Base-by-base conservation (phyloP, 352 stramenopile genomes). In the Phytophthora sp. region DNA sequence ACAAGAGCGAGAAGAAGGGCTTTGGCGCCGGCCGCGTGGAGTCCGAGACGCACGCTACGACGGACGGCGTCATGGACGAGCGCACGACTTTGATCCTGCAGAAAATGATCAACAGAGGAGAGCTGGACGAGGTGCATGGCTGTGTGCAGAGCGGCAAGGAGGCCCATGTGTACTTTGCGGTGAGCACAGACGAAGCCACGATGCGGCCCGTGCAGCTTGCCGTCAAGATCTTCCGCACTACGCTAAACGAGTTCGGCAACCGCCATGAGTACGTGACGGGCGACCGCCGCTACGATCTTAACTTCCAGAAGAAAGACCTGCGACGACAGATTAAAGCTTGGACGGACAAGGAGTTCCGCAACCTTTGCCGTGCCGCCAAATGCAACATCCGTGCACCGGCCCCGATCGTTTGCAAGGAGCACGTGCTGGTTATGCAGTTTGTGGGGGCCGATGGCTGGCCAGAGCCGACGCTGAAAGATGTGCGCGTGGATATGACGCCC, bases 171-270 rank as follows among this genome's bases (percentile, higher is more conserved):
- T 95, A 89, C 55, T 86, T 85, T 65, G 86, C 85, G 0, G 42
- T 80, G 30, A 85, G 83, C 27, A 89, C 73, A 2, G 80, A 89
- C 44, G 71, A 76, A 44, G 63, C 63, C 16, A 84, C 72, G 29
- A 62, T 76, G 70, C 66, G 63, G 42, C 73, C 73, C 0, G 54
- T 76, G 11, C 63, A 82, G 54, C 72, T 79, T 29, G 77, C 81
- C 1, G 79, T 88, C 63, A 93, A 95, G 79, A 86, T 95, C 57
- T 95, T 94, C 69, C 86, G 86, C 75, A 93, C 87, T 12, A 95
- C 87, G 45, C 57, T 93, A 42, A 93, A 88, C 62, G 77, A 90
- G 63, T 95, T 96, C 44, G 66, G 77, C 60, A 96, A 94, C 60
- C 80, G 88, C 13, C 74, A 88, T 57, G 84, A 91, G 23, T 96